A percentile compares a stretch with the other conserved stretches of the same genome.
These are phyloP conservation scores for Phytophthora macrochlamydospora DNA, from an alignment of 352 stramenopile species.

Conservation along the genomic window DNA sequence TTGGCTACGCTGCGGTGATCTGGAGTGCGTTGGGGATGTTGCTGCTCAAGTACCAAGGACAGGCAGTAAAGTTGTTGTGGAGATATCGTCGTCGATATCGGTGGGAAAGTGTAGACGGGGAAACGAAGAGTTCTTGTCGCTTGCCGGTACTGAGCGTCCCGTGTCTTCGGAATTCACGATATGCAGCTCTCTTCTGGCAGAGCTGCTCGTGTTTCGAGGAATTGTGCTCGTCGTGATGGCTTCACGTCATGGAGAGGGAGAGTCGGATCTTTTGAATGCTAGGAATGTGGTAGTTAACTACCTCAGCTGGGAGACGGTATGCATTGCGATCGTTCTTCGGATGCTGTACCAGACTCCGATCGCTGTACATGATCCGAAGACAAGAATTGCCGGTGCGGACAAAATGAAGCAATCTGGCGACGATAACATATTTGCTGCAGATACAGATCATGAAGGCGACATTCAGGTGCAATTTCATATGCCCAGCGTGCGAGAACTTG, in stretches of 20 bases:
- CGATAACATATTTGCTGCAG: constrained; percentile 6
- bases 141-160: constrained; percentile 21
- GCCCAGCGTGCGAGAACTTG: constrained; percentile 13
- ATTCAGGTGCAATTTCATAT: constrained; percentile 28
- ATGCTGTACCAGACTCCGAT: constrained; percentile 31
- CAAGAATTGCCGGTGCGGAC: neutral
- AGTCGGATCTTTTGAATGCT: neutral
- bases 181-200: constrained; percentile 28
- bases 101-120: constrained; percentile 3
- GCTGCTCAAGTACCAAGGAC: constrained; percentile 25
- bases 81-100: constrained; percentile 18
- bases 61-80: constrained; percentile 24
- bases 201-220: constrained; percentile 17
- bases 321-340: constrained; percentile 17
- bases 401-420: neutral
- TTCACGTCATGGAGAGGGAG: neutral
- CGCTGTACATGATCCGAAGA: constrained; percentile 16
- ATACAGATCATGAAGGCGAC: constrained; percentile 10
- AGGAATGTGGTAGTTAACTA: constrained; percentile 20
- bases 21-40: constrained; percentile 29
- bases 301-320: constrained; percentile 20
- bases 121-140: neutral
- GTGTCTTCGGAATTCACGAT: constrained; percentile 20
- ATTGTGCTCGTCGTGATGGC: constrained; percentile 12
- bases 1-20: constrained; percentile 30